Evolutionary conservation across 2,329 filamentous ascomycete genomes (phyloP).

Genomic region (Fusarium xyrophilum): DNA sequence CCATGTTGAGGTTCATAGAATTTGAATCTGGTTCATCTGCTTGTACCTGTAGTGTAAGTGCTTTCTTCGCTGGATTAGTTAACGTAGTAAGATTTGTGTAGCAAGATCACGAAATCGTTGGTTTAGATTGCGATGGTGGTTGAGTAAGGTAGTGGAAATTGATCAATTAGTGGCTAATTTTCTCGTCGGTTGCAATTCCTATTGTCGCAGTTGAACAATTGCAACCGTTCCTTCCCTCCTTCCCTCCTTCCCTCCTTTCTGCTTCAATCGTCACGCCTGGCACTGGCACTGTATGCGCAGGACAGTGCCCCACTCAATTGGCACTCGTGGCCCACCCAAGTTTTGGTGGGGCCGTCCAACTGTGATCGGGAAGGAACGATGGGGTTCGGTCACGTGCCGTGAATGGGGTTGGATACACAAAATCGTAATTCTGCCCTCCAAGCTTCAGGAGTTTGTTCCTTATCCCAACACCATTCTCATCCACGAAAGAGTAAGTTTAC

Average conservation of each 20-base stretch:
- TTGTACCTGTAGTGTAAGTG: slow-evolving; percentile 34
- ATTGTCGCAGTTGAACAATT: slow-evolving; percentile 15
- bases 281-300: neutral
- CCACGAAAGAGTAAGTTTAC: slow-evolving; percentile 50
- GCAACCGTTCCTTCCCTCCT: slow-evolving; percentile 8
- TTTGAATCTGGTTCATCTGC: neutral
- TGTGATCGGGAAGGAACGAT: neutral
- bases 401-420: slow-evolving; percentile 44
- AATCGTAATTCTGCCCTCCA: slow-evolving; percentile 43
- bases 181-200: neutral
- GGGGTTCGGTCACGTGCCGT: neutral
- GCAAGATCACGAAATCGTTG: neutral
- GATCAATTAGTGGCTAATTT: neutral
- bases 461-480: slow-evolving; percentile 57
- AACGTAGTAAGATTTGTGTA: neutral
- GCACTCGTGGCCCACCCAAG: slow-evolving; percentile 3
- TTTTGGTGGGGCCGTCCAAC: neutral
- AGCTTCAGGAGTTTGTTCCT: slow-evolving; percentile 47
- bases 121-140: neutral
- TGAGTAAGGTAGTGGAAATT: neutral
- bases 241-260: neutral
- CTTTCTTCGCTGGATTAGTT: slow-evolving; percentile 5
- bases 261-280: neutral
- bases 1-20: slow-evolving; percentile 25
- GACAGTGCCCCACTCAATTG: neutral